Percentiles rank a stretch among this genome's conserved stretches.
These are phyloP conservation scores for Ophiostoma triangulosporum DNA, from an alignment of 2,329 filamentous ascomycete species.

Conservation along the genomic window DNA sequence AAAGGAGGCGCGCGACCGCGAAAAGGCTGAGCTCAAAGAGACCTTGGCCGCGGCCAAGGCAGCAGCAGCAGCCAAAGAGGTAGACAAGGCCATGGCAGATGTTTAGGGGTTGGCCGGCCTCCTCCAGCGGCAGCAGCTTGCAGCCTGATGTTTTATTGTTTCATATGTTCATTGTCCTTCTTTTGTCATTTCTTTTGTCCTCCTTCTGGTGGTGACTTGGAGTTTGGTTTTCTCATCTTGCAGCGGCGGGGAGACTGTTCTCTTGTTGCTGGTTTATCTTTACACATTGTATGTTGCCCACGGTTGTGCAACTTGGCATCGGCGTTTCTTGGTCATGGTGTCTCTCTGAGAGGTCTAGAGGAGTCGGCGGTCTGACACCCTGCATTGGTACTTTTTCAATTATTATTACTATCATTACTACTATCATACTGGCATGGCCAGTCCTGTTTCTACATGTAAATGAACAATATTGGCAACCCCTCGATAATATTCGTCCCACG, in stretches of 20 bases:
- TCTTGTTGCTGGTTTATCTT: neutral
- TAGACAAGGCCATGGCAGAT: constrained; percentile 13
- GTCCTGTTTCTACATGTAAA: too few relatives aligned
- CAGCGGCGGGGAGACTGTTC: neutral
- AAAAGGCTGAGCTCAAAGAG: constrained; percentile 53
- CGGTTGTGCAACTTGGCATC: neutral
- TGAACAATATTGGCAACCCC: too few relatives aligned
- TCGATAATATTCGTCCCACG: too few relatives aligned
- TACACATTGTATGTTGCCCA: neutral
- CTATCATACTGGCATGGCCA: neutral
- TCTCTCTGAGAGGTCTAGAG: neutral
- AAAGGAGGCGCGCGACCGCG: constrained; percentile 59
- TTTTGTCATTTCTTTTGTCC: neutral
- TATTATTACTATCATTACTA: neutral
- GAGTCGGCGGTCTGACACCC: neutral
- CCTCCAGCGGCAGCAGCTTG: neutral
- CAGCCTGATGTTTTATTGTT: neutral
- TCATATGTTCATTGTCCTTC: neutral
- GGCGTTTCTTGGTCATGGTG: neutral
- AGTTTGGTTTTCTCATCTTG: neutral
- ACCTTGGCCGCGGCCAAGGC: constrained; percentile 5
- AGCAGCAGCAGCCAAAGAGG: constrained; percentile 2
- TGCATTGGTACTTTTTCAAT: neutral
- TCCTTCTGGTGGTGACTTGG: neutral
- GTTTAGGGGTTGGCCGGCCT: neutral